These are phyloP conservation scores for Physcia stellaris DNA, from an alignment of 495 filamentous ascomycete species.

Conservation along the genomic window DNA sequence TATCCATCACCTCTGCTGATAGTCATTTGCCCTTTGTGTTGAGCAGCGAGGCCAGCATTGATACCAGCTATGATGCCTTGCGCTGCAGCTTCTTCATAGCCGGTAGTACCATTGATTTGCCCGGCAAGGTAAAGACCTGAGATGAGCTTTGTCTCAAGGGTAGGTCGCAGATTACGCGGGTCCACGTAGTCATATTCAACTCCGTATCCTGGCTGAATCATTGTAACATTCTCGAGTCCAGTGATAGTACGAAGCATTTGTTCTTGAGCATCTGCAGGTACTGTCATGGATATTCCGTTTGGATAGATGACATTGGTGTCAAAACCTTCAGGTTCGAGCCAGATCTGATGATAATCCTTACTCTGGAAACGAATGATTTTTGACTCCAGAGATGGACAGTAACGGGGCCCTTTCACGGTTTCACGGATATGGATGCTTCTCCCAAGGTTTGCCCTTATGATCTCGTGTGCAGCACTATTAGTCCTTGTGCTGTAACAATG, in stretches of 20 bases:
- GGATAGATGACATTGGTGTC: slow-evolving; percentile 86
- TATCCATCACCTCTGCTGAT: slow-evolving; percentile 82
- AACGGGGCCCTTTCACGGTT: slow-evolving; percentile 84
- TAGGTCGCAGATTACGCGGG: slow-evolving; percentile 70
- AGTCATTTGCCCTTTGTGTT: slow-evolving; percentile 44
- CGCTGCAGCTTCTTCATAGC: slow-evolving; percentile 92
- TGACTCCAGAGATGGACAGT: slow-evolving; percentile 90
- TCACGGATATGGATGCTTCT: slow-evolving; percentile 94
- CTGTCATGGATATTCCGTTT: slow-evolving; percentile 93
- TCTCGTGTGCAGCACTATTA: slow-evolving; percentile 66
- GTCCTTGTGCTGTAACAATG: slow-evolving; percentile 75
- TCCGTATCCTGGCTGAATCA: slow-evolving; percentile 94
- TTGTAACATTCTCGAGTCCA: slow-evolving; percentile 77
- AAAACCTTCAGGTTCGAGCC: slow-evolving; percentile 95
- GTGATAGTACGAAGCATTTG: slow-evolving; percentile 69
- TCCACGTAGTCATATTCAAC: slow-evolving; percentile 99
- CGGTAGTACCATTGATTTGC: slow-evolving; percentile 96
- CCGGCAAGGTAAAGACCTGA: slow-evolving; percentile 82
- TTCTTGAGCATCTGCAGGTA: slow-evolving; percentile 75
- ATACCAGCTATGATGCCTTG: slow-evolving; percentile 89
- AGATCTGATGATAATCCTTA: slow-evolving; percentile 71
- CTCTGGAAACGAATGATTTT: slow-evolving; percentile 82
- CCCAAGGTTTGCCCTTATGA: slow-evolving; percentile 75
- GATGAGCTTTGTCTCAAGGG: slow-evolving; percentile 89
- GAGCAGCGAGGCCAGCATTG: slow-evolving; percentile 75